These are phyloP conservation scores for Fragaria vesca DNA, from an alignment of 306 rosid genomes.

Conservation along the genomic window DNA sequence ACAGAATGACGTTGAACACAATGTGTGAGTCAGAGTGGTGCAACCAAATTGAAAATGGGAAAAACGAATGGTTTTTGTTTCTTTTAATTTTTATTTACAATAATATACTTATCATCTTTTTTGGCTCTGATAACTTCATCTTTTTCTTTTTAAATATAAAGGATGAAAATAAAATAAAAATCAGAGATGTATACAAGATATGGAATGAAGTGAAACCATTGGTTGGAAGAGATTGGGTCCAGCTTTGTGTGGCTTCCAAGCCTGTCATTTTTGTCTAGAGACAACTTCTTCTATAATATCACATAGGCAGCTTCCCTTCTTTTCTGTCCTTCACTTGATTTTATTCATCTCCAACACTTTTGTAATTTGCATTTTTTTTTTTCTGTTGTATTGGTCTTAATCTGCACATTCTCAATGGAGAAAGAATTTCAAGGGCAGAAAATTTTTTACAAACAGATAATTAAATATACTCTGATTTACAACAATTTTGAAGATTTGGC, in stretches of 20 bases:
- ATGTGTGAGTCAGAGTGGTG: background rate
- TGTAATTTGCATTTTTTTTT: background rate
- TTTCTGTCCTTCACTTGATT: background rate
- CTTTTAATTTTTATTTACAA: background rate
- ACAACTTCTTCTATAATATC: background rate
- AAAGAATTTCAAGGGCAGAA: background rate
- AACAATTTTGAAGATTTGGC: background rate
- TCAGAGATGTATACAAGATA: constrained; percentile 41
- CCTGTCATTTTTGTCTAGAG: constrained; percentile 10
- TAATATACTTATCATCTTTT: background rate
- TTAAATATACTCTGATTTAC: background rate
- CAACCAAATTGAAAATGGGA: background rate
- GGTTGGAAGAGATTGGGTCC: constrained; percentile 71
- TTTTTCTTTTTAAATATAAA: no score
- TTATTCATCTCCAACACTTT: background rate
- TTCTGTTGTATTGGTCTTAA: background rate
- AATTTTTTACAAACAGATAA: background rate
- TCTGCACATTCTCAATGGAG: background rate
- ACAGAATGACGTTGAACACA: constrained; percentile 29
- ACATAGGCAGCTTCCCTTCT: background rate
- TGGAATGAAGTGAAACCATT: constrained; percentile 52
- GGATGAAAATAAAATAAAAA: background rate
- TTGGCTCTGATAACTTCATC: background rate
- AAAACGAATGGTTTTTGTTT: background rate
- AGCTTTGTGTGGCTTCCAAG: constrained; percentile 48